Percentiles rank a stretch among this genome's conserved stretches.
phyloP scores from a whole-genome alignment of 208 protist genomes.

The Balamuthia mandrillaris region DNA sequence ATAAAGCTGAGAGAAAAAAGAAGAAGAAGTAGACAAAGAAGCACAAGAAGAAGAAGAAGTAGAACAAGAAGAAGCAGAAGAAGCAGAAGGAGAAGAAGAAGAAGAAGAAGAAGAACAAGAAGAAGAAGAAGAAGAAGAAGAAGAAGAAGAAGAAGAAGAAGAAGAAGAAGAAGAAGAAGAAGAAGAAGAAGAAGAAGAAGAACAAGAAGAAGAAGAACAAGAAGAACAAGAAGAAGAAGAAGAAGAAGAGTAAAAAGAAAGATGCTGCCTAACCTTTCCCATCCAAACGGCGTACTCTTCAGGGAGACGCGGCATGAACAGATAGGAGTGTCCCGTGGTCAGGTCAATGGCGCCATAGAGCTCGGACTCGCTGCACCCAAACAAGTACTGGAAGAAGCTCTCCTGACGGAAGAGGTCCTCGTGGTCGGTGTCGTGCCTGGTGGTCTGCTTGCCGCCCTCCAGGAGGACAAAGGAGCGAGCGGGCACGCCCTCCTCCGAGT shows the following conservation, averaged over 20 bases:
- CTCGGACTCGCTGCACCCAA: constrained; percentile 47
- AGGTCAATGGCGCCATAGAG: constrained; percentile 42
- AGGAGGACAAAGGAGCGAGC: constrained; percentile 23
- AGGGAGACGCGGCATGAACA: constrained; percentile 43
- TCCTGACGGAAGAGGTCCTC: constrained; percentile 56
- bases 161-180: too few species aligned
- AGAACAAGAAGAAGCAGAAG: too few species aligned
- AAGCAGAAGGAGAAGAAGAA: too few species aligned
- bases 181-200: not conserved
- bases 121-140: too few species aligned
- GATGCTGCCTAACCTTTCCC: not conserved
- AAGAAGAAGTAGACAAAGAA: too few species aligned
- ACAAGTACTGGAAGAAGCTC: constrained; percentile 52
- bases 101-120: too few species aligned
- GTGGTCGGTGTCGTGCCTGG: constrained; percentile 45
- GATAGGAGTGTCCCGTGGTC: not conserved
- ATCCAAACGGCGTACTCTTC: constrained; percentile 45
- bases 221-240: not conserved
- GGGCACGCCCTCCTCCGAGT: not conserved
- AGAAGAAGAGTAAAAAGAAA: not conserved
- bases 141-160: too few species aligned
- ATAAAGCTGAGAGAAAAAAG: too few species aligned
- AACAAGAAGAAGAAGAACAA: not conserved
- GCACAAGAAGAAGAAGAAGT: too few species aligned
- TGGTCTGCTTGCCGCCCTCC: not conserved